Evolutionary conservation across 805 yeast species (phyloP).

Genomic region (Wickerhamiella shivajii): DNA sequence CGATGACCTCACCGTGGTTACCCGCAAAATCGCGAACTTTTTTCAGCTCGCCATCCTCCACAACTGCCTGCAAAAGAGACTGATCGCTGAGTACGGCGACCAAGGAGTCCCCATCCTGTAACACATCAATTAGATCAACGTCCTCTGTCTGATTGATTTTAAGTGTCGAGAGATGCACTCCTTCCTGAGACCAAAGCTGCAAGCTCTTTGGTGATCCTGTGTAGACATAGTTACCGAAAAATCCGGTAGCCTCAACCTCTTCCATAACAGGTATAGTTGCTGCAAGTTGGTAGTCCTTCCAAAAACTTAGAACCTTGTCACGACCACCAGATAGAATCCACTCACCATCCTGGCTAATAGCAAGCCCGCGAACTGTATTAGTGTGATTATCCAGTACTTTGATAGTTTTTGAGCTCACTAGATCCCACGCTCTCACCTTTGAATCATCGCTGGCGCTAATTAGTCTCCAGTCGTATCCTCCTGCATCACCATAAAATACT

Average conservation of each 20-base stretch:
- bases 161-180: too few relatives aligned
- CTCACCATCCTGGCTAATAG: conserved; percentile 39
- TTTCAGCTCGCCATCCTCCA: conserved; percentile 26
- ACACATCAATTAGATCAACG: conserved; percentile 9
- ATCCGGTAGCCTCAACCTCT: conserved; percentile 27
- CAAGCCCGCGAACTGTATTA: conserved; percentile 76
- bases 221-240: conserved; percentile 16
- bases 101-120: conserved; percentile 8
- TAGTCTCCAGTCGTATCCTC: conserved; percentile 52
- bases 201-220: conserved; percentile 14
- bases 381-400: conserved; percentile 57
- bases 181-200: conserved; percentile 14
- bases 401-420: conserved; percentile 53
- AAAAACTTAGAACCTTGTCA: conserved; percentile 61
- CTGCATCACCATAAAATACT: conserved; percentile 56
- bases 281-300: conserved; percentile 32
- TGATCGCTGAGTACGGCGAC: conserved; percentile 55
- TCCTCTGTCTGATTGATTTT: too few relatives aligned
- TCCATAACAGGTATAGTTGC: conserved; percentile 62
- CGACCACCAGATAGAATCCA: conserved; percentile 72
- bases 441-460: conserved; percentile 57
- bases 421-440: conserved; percentile 44
- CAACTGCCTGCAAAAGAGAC: conserved; percentile 51
- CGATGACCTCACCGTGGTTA: conserved; percentile 91
- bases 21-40: conserved; percentile 42